Percentiles rank a stretch among this genome's conserved stretches.
Evolutionary conservation across 2,329 filamentous ascomycete species (phyloP).

Genomic region (Beauveria sp.): DNA sequence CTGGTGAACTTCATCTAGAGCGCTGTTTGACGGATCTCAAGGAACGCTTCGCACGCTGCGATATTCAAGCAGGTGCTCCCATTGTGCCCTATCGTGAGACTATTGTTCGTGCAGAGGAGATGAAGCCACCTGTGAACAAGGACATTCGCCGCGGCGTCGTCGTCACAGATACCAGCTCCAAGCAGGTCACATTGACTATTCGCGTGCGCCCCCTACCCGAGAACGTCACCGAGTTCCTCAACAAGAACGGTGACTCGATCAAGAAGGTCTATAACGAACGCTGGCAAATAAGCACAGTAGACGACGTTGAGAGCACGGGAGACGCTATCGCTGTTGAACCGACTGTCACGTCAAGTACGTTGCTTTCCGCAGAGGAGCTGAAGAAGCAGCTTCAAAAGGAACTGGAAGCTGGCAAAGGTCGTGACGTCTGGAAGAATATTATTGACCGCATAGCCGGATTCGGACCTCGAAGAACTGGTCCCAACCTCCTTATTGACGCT

Average conservation of each 20-base stretch:
- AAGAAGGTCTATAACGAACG: constrained; percentile 71
- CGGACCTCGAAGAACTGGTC: constrained; percentile 74
- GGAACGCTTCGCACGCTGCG: constrained; percentile 87
- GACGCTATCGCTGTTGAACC: constrained; percentile 44
- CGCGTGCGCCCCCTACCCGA: constrained; percentile 71
- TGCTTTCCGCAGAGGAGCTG: constrained; percentile 68
- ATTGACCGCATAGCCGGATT: constrained; percentile 84
- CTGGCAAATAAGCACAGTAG: constrained; percentile 37
- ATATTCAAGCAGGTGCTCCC: constrained; percentile 86
- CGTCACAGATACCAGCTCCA: constrained; percentile 69
- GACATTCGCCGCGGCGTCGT: constrained; percentile 80
- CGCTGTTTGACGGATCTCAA: constrained; percentile 87
- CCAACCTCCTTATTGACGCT: constrained; percentile 82
- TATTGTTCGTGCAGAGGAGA: constrained; percentile 80
- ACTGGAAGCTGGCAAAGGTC: constrained; percentile 65
- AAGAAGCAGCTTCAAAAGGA: constrained; percentile 60
- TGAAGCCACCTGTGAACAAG: constrained; percentile 80
- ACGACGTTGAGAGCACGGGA: constrained; percentile 27
- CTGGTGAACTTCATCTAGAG: constrained; percentile 90
- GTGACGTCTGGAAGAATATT: constrained; percentile 66
- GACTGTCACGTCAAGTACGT: constrained; percentile 50
- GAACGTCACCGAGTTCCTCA: constrained; percentile 75
- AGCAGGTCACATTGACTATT: constrained; percentile 72
- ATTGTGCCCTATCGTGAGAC: constrained; percentile 96
- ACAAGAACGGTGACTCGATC: constrained; percentile 71